Evolutionary conservation across 768 basidiomycete genomes (phyloP), one percentile per base, ranked within the genome.

Genomic region (Suillus paluster): DNA sequence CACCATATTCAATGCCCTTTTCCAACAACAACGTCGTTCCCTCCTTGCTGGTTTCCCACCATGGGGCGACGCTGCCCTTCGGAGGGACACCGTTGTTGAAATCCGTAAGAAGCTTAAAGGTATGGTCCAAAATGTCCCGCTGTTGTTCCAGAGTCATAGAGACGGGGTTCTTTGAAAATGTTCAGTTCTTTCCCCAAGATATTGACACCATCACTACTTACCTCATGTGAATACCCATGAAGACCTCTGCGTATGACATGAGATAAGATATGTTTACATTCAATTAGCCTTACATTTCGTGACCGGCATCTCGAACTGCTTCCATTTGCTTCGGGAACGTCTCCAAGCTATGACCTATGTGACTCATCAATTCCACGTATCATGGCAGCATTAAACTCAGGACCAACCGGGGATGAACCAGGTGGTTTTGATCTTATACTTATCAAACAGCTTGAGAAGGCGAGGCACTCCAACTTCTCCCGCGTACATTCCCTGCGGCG

Each of bases 21-120:
- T 88, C 86, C 25, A 90, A 80, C 25, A 92, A 75, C 38, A 92
- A 76, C 19, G 83, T 74, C 0, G 84, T 84, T 4, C 86, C 86
- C 70, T 89, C 88, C 63, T 83, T 86, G 71, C 84, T 87, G 2
- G 84, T 84, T 70, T 92, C 91, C 90, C 90, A 92, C 89, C 90
- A 92, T 0, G 89, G 90, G 1, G 89, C 90, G 39, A 90, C 88
- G 54, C 82, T 84, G 46, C 86, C 87, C 70, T 83, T 85, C 1
- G 86, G 86, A 27, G 85, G 77, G 19, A 81, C 72, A 30, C 86
- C 85, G 63, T 83, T 74, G 69, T 88, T 89, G 69, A 91, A 91
- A 12, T 81, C 79, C 1, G 88, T 89, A 44, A 91, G 75, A 23
- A 89, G 77, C 19, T 84, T 75, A 72, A 82, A 81, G 1, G 88